A percentile compares a stretch with the other conserved stretches of the same genome.
phyloP scores from a whole-genome alignment of 2,329 filamentous ascomycete species.

The Thelonectria blattea region DNA sequence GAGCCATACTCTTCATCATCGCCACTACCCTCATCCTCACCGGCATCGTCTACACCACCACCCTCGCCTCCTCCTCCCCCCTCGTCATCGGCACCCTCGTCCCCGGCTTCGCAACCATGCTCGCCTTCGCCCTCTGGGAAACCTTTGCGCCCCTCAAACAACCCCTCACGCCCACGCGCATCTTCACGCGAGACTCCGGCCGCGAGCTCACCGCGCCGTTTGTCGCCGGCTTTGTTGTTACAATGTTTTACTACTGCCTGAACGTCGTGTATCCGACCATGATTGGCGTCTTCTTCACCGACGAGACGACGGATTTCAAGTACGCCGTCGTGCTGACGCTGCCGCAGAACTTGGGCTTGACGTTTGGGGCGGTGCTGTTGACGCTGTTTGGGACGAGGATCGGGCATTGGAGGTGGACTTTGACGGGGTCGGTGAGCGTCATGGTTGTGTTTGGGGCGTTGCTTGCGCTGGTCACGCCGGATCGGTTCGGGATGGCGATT shows the following conservation, averaged over 20 bases:
- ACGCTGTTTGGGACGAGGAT: conserved; percentile 50
- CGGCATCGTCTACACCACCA: conserved; percentile 48
- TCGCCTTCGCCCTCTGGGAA: conserved; percentile 48
- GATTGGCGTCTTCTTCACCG: conserved; percentile 40
- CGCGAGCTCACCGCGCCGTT: conserved; percentile 55
- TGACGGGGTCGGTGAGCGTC: conserved; percentile 49
- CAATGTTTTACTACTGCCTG: conserved; percentile 58
- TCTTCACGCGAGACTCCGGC: conserved; percentile 52
- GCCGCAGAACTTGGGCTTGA: conserved; percentile 52
- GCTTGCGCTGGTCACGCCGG: conserved; percentile 49
- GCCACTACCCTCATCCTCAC: conserved; percentile 46
- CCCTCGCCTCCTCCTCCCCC: conserved; percentile 44
- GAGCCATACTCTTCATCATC: conserved; percentile 46
- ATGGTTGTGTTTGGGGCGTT: conserved; percentile 56
- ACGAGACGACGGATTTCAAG: conserved; percentile 22
- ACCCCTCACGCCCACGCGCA: conserved; percentile 50
- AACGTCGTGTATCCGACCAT: conserved; percentile 55
- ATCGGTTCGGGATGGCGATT: conserved; percentile 52
- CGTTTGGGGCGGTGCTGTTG: conserved; percentile 49
- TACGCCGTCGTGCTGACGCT: conserved; percentile 42
- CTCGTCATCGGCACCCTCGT: conserved; percentile 45
- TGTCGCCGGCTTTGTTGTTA: conserved; percentile 52
- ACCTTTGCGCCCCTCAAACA: conserved; percentile 45
- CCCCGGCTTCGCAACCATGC: conserved; percentile 43
- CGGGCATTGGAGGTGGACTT: conserved; percentile 54